Evolutionary conservation across 306 rosid genomes (phyloP), one percentile per base, ranked within the genome.

Genomic region (Malus sylvestris): DNA sequence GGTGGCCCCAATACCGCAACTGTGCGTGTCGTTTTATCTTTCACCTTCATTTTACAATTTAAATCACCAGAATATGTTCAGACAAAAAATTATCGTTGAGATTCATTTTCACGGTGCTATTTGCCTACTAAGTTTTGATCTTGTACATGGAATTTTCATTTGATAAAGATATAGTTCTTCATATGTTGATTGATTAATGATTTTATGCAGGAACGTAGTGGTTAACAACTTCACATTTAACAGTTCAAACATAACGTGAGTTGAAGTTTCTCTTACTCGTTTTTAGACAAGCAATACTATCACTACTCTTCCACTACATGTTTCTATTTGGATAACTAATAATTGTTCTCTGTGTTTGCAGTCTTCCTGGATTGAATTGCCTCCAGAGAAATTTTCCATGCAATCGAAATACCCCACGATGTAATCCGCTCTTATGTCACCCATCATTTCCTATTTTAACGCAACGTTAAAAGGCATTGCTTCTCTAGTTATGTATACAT

Each of bases 161-260:
- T n/a, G 10, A n/a, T n/a, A 57, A 57, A 52, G 14, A 10, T 58
- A 10, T 20, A 22, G 0, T 20, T 18, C 59, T 52, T 61, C 35
- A 61, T 27, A 61, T 23, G 66, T 61, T 14, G 29, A 49, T 49
- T 27, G 38, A 27, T 67, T 18, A 9, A 40, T 72, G 32, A 52
- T 11, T 33, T n/a, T 67, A 7, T 76, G 77, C 66, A 81, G 84
- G 80, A 81, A 81, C 25, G 45, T 81, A 35, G 84, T 70, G 67
- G 81, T 46, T 57, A 81, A 81, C 81, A 71, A 76, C 72, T 81
- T 81, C 81, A 71, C 63, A 9, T 40, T 76, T 27, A 64, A 11
- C 42, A 44, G 64, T 29, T 76, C 80, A 27, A 70, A 70, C 35
- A 27, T 29, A 63, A 64, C 64, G 84, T 81, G 63, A 63, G 80